Evolutionary conservation across 2,329 filamentous ascomycete species (phyloP).

Genomic region (Plenodomus tracheiphilus): DNA sequence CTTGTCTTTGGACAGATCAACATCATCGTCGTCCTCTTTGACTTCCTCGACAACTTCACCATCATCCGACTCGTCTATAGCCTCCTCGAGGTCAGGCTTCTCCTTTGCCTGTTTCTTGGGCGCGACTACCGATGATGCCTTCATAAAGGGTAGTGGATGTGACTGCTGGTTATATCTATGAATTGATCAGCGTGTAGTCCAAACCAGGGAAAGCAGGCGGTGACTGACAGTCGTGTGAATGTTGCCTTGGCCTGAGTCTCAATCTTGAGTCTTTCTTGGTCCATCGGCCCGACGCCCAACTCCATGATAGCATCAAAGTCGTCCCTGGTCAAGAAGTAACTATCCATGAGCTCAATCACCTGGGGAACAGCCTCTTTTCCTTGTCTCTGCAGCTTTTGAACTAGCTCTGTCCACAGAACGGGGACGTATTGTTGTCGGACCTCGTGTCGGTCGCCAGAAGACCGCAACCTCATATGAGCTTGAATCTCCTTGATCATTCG

Average conservation of each 20-base stretch:
- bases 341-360: slow-evolving; percentile 95
- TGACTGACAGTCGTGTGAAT: slow-evolving; percentile 82
- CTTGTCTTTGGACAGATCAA: slow-evolving; percentile 92
- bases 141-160: slow-evolving; percentile 95
- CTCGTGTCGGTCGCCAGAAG: slow-evolving; percentile 89
- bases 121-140: slow-evolving; percentile 75
- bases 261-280: slow-evolving; percentile 73
- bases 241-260: slow-evolving; percentile 83
- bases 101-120: slow-evolving; percentile 73
- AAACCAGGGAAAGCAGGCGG: slow-evolving; percentile 4
- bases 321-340: slow-evolving; percentile 91
- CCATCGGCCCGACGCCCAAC: slow-evolving; percentile 83
- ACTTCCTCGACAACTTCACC: slow-evolving; percentile 52
- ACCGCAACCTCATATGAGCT: slow-evolving; percentile 90
- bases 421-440: slow-evolving; percentile 94
- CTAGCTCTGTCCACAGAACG: slow-evolving; percentile 77
- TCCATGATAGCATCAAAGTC: slow-evolving; percentile 94
- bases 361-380: slow-evolving; percentile 81
- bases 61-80: slow-evolving; percentile 86
- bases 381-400: slow-evolving; percentile 73
- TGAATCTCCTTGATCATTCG: slow-evolving; percentile 92
- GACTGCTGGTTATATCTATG: slow-evolving; percentile 81
- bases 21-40: slow-evolving; percentile 69
- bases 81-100: slow-evolving; percentile 92
- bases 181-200: slow-evolving; percentile 3